These are phyloP conservation scores for Abrus precatorius DNA, from an alignment of 306 rosid species.

Conservation along the genomic window DNA sequence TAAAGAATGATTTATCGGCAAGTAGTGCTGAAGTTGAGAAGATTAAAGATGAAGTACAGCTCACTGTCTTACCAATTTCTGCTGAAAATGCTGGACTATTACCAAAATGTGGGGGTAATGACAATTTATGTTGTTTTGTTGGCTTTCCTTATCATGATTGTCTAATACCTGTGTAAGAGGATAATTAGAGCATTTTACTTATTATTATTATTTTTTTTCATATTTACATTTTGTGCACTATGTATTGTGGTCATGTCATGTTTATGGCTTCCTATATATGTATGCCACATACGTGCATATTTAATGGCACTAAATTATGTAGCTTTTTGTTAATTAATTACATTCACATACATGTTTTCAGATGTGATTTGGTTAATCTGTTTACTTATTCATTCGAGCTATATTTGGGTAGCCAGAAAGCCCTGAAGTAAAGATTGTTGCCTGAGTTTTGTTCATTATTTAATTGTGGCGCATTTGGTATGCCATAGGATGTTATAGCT, in stretches of 20 bases:
- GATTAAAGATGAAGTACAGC: constrained; percentile 52
- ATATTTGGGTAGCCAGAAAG: constrained; percentile 15
- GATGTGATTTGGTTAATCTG: constrained; percentile 3
- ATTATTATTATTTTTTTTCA: background rate
- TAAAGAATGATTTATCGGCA: constrained; percentile 33
- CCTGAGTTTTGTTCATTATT: constrained; percentile 4
- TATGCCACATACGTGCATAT: background rate
- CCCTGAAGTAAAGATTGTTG: constrained; percentile 13
- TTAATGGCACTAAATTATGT: background rate
- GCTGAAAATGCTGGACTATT: constrained; percentile 80
- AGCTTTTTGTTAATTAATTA: too few species aligned
- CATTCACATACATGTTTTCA: too few species aligned
- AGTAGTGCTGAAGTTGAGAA: constrained; percentile 47
- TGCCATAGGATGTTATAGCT: background rate
- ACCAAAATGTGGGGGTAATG: constrained; percentile 75
- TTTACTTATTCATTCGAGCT: background rate
- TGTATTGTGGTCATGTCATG: constrained; percentile 10
- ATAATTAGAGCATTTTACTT: background rate
- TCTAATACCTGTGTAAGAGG: background rate
- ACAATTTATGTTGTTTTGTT: constrained; percentile 37
- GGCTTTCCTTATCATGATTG: constrained; percentile 13
- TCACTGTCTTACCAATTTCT: constrained; percentile 72
- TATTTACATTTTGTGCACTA: background rate
- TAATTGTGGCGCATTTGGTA: constrained; percentile 6
- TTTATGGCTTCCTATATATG: constrained; percentile 14